A percentile compares a stretch with the other conserved stretches of the same genome.
These are phyloP conservation scores for Hygrophorus russula DNA, from an alignment of 768 basidiomycete genomes.

Conservation along the genomic window DNA sequence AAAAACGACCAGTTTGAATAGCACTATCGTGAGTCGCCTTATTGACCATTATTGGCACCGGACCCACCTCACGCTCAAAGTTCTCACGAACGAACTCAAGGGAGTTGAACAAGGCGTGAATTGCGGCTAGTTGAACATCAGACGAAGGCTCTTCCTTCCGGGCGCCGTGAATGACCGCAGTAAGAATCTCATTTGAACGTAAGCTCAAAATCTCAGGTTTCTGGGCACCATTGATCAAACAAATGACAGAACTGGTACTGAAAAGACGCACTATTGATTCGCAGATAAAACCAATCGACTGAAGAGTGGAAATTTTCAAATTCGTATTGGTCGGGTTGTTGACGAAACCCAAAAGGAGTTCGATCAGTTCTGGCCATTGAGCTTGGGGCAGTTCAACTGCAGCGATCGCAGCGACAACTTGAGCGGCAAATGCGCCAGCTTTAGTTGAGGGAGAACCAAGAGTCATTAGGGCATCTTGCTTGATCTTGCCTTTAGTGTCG, in stretches of 20 bases:
- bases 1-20: constrained; percentile 8
- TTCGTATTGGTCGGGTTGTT: constrained; percentile 62
- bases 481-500: constrained; percentile 69
- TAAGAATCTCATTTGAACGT: constrained; percentile 94
- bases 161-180: constrained; percentile 96
- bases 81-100: constrained; percentile 97
- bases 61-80: constrained; percentile 87
- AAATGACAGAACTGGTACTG: constrained; percentile 3
- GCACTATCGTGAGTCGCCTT: too few species aligned
- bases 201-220: constrained; percentile 85
- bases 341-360: constrained; percentile 77
- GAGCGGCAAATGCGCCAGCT: constrained; percentile 82
- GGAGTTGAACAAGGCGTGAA: constrained; percentile 88
- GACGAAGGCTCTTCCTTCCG: constrained; percentile 87
- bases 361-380: constrained; percentile 88
- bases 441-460: constrained; percentile 62
- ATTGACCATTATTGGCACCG: not conserved
- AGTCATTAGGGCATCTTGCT: constrained; percentile 74
- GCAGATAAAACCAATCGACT: constrained; percentile 96
- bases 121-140: constrained; percentile 89
- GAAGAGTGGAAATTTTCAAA: constrained; percentile 77
- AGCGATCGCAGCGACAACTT: constrained; percentile 91
- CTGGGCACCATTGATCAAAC: constrained; percentile 30
- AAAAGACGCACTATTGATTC: constrained; percentile 75
- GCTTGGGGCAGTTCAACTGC: constrained; percentile 81